phyloP scores from a whole-genome alignment of 306 rosid genomes.

The Vigna hirtella region DNA sequence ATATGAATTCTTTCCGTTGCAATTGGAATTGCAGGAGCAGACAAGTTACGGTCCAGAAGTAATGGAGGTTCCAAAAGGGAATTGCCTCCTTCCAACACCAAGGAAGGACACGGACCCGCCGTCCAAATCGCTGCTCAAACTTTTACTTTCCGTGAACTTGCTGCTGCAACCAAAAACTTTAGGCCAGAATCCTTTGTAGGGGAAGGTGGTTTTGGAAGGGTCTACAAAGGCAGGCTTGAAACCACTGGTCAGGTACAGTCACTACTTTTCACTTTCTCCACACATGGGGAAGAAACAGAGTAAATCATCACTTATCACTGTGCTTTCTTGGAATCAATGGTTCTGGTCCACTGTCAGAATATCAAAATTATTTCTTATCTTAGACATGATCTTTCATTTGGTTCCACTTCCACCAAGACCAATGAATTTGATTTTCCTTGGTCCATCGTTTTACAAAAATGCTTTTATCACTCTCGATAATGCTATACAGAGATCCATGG shows the following conservation, averaged over 20 bases:
- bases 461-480: background rate
- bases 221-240: slow-evolving; percentile 82
- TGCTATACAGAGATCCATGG: background rate
- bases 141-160: slow-evolving; percentile 89
- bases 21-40: slow-evolving; percentile 63
- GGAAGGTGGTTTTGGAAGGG: slow-evolving; percentile 95
- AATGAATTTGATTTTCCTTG: background rate
- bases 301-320: background rate
- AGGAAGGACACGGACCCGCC: slow-evolving; percentile 61
- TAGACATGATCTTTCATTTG: too few relatives aligned
- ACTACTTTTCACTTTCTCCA: background rate
- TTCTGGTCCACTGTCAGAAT: background rate
- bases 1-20: background rate
- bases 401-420: background rate
- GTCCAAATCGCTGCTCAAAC: slow-evolving; percentile 85
- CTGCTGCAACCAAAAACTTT: slow-evolving; percentile 75
- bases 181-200: slow-evolving; percentile 79
- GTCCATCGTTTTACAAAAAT: background rate
- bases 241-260: slow-evolving; percentile 71
- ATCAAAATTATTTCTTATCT: background rate
- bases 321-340: background rate
- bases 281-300: background rate
- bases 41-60: slow-evolving; percentile 67
- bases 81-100: slow-evolving; percentile 59
- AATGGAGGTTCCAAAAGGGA: slow-evolving; percentile 76